Percentiles rank a stretch among this genome's conserved stretches.
phyloP scores from a whole-genome alignment of 306 rosid genomes.

The Malus sieversii region DNA sequence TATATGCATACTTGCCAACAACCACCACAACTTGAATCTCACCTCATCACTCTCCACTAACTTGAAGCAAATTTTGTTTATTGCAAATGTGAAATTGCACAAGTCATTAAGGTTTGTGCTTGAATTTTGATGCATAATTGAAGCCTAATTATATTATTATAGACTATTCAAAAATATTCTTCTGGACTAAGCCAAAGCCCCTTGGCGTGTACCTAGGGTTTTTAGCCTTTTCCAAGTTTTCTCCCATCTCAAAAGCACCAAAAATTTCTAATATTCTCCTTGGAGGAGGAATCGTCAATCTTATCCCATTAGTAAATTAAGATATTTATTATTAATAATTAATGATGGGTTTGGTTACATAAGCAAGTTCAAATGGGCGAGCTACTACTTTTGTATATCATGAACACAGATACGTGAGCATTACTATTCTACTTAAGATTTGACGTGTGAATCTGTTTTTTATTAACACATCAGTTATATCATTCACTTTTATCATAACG shows the following conservation, averaged over 20 bases:
- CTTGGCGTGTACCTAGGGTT: conserved; percentile 26
- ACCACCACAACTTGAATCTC: background rate
- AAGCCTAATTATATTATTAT: background rate
- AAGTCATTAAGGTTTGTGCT: background rate
- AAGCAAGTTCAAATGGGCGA: conserved; percentile 25
- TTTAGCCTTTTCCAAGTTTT: conserved; percentile 10
- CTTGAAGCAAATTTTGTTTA: background rate
- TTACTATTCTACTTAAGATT: too few species aligned
- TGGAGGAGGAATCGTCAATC: conserved; percentile 42
- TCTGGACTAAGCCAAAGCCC: background rate
- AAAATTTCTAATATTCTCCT: conserved; percentile 27
- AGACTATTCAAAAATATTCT: background rate
- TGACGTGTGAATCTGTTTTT: too few species aligned
- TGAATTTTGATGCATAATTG: conserved; percentile 9
- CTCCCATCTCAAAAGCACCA: conserved; percentile 23
- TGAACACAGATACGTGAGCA: too few species aligned
- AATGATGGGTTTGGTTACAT: conserved; percentile 8
- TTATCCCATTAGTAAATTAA: conserved; percentile 17
- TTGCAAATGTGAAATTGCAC: conserved; percentile 10
- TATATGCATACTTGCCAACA: conserved; percentile 10
- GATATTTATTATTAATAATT: background rate
- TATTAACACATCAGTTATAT: too few species aligned
- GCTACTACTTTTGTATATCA: background rate
- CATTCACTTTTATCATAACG: too few species aligned
- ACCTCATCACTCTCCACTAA: background rate